Evolutionary conservation across 225 moss, liverwort and hornwort species (phyloP).

Genomic region (Lunularia cruciata): DNA sequence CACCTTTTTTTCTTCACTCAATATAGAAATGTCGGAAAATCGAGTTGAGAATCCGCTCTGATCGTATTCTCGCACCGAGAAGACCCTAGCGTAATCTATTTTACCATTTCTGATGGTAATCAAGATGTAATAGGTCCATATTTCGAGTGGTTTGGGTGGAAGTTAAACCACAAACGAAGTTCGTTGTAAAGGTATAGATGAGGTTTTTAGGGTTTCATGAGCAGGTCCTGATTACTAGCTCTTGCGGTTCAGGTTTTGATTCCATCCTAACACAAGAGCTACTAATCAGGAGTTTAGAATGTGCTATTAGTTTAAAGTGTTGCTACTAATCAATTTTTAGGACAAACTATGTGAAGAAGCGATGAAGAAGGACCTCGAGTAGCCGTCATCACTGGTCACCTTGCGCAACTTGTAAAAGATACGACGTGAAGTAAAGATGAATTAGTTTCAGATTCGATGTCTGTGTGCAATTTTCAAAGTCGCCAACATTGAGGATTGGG

Average conservation of each 20-base stretch:
- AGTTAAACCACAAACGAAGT: neutral
- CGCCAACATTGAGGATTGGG: too few species aligned
- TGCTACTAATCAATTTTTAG: too few species aligned
- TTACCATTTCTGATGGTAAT: neutral
- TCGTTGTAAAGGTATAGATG: neutral
- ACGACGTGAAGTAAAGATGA: constrained; percentile 11
- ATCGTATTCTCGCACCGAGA: neutral
- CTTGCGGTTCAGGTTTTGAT: too few species aligned
- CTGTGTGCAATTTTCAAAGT: too few species aligned
- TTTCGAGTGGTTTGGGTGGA: neutral
- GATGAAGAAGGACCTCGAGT: constrained; percentile 12
- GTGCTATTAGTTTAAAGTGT: constrained; percentile 10
- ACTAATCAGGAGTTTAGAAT: neutral
- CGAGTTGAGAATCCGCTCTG: neutral
- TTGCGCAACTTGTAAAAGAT: neutral
- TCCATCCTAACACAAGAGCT: too few species aligned
- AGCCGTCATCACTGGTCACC: neutral
- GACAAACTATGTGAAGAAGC: constrained; percentile 3
- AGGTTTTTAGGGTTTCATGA: neutral
- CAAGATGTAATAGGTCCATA: neutral
- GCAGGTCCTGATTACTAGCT: neutral
- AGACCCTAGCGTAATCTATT: too few species aligned
- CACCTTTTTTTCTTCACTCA: constrained; percentile 15
- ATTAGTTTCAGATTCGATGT: too few species aligned
- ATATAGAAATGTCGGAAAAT: constrained; percentile 1